phyloP scores from a whole-genome alignment of 345 rosid genomes.

The Cardamine resedifolia region DNA sequence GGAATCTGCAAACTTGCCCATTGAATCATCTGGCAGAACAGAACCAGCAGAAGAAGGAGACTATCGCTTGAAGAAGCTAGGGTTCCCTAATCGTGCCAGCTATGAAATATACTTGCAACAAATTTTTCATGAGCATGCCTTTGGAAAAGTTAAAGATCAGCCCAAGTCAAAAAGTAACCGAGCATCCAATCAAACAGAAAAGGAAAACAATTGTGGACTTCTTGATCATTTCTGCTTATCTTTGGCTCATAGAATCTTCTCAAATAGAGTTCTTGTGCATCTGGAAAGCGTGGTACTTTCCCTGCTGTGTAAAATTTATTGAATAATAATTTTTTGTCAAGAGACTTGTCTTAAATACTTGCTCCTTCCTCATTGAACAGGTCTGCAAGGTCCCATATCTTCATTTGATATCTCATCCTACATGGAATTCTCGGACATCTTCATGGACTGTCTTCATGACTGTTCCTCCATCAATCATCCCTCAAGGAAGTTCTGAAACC shows the following conservation, averaged over 20 bases:
- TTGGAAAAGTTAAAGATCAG: slow-evolving; percentile 53
- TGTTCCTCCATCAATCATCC: slow-evolving; percentile 74
- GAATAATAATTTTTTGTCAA: slow-evolving; percentile 4
- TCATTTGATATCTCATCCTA: slow-evolving; percentile 82
- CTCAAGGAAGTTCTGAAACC: slow-evolving; percentile 42
- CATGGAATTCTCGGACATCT: slow-evolving; percentile 92
- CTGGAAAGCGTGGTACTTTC: slow-evolving; percentile 76
- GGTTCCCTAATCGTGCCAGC: slow-evolving; percentile 55
- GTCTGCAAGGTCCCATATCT: slow-evolving; percentile 82
- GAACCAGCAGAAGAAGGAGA: slow-evolving; percentile 42
- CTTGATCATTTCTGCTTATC: slow-evolving; percentile 89
- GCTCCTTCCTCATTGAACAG: slow-evolving; percentile 39
- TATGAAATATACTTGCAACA: slow-evolving; percentile 85
- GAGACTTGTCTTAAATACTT: background rate
- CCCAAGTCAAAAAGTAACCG: slow-evolving; percentile 42
- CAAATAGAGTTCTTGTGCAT: slow-evolving; percentile 64
- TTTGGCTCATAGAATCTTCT: slow-evolving; percentile 82
- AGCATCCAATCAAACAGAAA: slow-evolving; percentile 49
- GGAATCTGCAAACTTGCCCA: slow-evolving; percentile 42
- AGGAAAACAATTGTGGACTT: slow-evolving; percentile 58
- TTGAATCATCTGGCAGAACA: slow-evolving; percentile 51
- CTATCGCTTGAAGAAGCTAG: slow-evolving; percentile 40
- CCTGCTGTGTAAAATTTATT: slow-evolving; percentile 1
- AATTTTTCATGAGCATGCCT: slow-evolving; percentile 66
- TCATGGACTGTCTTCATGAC: slow-evolving; percentile 87